Base-by-base conservation (phyloP, 345 rosid species). In the Acer saccharum region DNA sequence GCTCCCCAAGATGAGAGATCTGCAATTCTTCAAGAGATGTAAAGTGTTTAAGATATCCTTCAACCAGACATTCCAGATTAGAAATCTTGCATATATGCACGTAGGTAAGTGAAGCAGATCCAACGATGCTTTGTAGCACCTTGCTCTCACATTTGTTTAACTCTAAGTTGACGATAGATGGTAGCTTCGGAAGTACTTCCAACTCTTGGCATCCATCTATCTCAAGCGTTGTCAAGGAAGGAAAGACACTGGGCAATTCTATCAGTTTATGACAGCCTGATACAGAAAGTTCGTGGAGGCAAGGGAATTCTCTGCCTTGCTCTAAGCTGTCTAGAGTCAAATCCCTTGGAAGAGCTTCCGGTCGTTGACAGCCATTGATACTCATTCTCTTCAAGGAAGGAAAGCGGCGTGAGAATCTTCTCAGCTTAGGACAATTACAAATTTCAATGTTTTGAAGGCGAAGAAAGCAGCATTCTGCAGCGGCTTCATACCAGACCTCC, bases 121-220 rank as follows among this genome's bases (percentile, higher is more conserved):
- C 71, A 52, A 0, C 0, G 12, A 8, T 11, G 17, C 71, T 50
- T 3, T 52, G 27, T 27, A 75, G 7, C 43, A 65, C 71, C 62
- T 29, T 46, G 35, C 63, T n/a, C n/a, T 65, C 20, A 3, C 77
- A 75, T 5, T 75, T 29, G 62, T 65, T 65, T 29, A 75, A 18
- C 7, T 64, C 77, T 3, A 75, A 0, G 50, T 75, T 69, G 10
- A 48, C 29, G 6, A 75, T 48, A 4, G 77, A 65, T 27, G 77
- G 77, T 18, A 75, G 77, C 18, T 18, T 75, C 9, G 62, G 70
- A 12, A 75, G 71, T 65, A 18, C 10, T 27, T 29, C 61, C 70
- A 75, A 52, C 12, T 65, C 23, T 75, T 48, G 70, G 69, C 77
- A 75, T 75, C 44, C 50, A 17, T 64, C 70, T 25, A 75, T 65